These are phyloP conservation scores for Colletotrichum scovillei DNA, from an alignment of 2,329 filamentous ascomycete species.

Conservation along the genomic window DNA sequence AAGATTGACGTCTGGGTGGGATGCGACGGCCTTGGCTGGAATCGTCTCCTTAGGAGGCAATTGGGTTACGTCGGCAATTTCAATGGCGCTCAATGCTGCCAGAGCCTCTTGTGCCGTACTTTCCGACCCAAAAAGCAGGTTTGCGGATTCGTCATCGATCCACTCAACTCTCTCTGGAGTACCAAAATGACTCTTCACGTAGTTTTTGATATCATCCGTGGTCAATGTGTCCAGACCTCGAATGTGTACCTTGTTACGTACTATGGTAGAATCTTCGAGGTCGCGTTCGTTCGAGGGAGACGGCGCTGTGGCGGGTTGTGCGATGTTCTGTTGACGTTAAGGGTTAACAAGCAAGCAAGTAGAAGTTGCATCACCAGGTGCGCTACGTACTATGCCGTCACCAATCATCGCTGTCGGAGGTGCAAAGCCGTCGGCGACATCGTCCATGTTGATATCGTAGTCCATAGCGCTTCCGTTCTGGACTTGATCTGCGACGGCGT, in stretches of 20 bases:
- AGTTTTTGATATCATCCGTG: slow-evolving; percentile 82
- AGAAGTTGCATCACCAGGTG: too few species aligned
- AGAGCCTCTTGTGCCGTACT: slow-evolving; percentile 65
- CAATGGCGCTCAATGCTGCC: slow-evolving; percentile 60
- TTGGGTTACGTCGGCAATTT: slow-evolving; percentile 64
- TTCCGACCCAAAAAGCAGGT: slow-evolving; percentile 78
- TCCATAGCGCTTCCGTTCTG: slow-evolving; percentile 64
- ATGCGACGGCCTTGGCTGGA: slow-evolving; percentile 74
- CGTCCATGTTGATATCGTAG: slow-evolving; percentile 78
- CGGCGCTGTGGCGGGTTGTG: not conserved
- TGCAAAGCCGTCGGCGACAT: slow-evolving; percentile 56
- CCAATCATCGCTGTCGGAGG: not conserved
- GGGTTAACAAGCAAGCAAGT: slow-evolving; percentile 6
- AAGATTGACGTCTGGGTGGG: slow-evolving; percentile 76
- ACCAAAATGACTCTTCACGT: slow-evolving; percentile 75
- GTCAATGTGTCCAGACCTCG: slow-evolving; percentile 85
- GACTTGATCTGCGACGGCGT: not conserved
- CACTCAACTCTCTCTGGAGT: slow-evolving; percentile 79
- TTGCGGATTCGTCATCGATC: slow-evolving; percentile 94
- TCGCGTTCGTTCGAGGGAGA: slow-evolving; percentile 4
- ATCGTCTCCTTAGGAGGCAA: slow-evolving; percentile 73
- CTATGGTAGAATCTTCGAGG: slow-evolving; percentile 9
- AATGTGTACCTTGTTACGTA: slow-evolving; percentile 78
- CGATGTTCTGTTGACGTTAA: not conserved
- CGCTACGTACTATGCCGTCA: slow-evolving; percentile 1